A percentile compares a stretch with the other conserved stretches of the same genome.
phyloP scores from a whole-genome alignment of 2,329 filamentous ascomycete species.

The Xylaria multiplex region DNA sequence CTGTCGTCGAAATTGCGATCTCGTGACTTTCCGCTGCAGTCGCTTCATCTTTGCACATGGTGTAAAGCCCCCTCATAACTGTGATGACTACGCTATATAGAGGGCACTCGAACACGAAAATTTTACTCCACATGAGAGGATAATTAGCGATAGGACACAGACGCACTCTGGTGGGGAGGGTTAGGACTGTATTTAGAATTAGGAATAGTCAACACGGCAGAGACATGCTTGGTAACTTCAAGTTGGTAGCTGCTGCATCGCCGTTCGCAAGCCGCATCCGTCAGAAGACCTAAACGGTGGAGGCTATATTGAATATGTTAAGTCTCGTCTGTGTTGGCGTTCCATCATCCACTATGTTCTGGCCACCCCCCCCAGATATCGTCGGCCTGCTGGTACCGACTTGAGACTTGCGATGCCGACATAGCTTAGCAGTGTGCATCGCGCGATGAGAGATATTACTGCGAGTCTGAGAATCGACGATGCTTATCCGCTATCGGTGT shows the following conservation, averaged over 20 bases:
- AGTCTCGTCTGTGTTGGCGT: constrained; percentile 11
- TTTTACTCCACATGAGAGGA: constrained; percentile 1
- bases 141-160: constrained; percentile 21
- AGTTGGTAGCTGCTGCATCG: constrained; percentile 23
- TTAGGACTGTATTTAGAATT: constrained; percentile 11
- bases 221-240: constrained; percentile 20
- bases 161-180: constrained; percentile 2
- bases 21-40: constrained; percentile 28
- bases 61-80: constrained; percentile 3
- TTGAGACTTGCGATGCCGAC: constrained; percentile 13
- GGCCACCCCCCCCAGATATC: constrained; percentile 15
- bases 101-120: constrained; percentile 1
- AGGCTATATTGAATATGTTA: constrained; percentile 31
- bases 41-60: not conserved
- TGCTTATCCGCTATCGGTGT: not conserved
- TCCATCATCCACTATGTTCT: constrained; percentile 19
- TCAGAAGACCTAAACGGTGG: constrained; percentile 32
- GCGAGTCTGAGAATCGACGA: not conserved
- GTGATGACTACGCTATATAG: constrained; percentile 1
- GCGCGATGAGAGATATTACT: not conserved
- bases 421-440: not conserved
- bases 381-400: not conserved
- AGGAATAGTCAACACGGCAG: constrained; percentile 25
- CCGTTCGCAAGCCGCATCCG: constrained; percentile 22
- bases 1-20: constrained; percentile 13